A percentile compares a stretch with the other conserved stretches of the same genome.
phyloP scores from a whole-genome alignment of 192 early-diverging fungal genomes.

The Pilaira anomala region DNA sequence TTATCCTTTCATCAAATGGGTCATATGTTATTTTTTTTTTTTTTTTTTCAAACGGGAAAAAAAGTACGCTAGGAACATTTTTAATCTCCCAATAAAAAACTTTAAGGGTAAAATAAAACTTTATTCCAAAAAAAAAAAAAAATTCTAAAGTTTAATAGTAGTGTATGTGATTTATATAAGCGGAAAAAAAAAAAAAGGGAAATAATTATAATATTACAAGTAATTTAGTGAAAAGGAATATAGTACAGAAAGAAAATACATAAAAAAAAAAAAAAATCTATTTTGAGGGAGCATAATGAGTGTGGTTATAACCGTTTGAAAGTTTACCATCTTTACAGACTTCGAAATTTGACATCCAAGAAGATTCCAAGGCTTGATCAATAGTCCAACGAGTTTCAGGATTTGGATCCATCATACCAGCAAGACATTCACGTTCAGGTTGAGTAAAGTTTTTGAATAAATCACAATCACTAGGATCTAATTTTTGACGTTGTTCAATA shows the following conservation, averaged over 20 bases:
- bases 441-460: constrained; percentile 13
- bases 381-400: constrained; percentile 44
- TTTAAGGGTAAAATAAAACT: too few species aligned
- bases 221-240: neutral
- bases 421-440: constrained; percentile 29
- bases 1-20: too few species aligned
- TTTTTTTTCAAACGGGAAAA: too few species aligned
- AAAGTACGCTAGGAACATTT: too few species aligned
- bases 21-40: too few species aligned
- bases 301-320: constrained; percentile 30
- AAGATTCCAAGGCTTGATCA: constrained; percentile 31
- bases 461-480: constrained; percentile 14
- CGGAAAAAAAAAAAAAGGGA: too few species aligned
- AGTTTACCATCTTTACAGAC: constrained; percentile 40
- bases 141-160: too few species aligned
- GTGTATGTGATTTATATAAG: too few species aligned
- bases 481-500: constrained; percentile 14
- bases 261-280: neutral
- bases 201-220: neutral
- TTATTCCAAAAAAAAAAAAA: too few species aligned
- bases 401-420: constrained; percentile 39
- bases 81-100: too few species aligned
- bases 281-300: constrained; percentile 7
- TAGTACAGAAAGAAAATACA: neutral
- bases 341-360: constrained; percentile 41